Evolutionary conservation across 2,329 filamentous ascomycete species (phyloP).

Genomic region (Cytospora mali): DNA sequence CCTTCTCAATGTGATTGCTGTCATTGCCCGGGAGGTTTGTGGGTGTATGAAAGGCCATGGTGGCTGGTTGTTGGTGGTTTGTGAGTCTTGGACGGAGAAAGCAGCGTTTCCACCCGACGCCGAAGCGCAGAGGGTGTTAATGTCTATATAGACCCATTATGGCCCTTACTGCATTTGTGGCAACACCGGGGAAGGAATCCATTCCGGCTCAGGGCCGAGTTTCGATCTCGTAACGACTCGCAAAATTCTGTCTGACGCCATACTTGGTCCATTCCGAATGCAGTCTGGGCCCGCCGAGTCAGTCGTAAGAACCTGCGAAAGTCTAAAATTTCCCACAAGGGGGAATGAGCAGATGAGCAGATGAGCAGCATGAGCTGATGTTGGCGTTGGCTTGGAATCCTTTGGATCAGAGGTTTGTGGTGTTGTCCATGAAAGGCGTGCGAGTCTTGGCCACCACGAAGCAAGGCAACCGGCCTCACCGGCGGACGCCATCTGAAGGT

Average conservation of each 20-base stretch:
- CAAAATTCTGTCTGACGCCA: slow-evolving; percentile 28
- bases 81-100: neutral
- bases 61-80: neutral
- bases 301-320: neutral
- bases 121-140: neutral
- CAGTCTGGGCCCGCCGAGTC: slow-evolving; percentile 17
- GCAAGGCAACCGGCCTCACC: too few species aligned
- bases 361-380: too few species aligned
- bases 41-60: slow-evolving; percentile 15
- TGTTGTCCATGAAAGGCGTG: neutral
- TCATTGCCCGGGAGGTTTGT: neutral
- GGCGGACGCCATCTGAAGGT: too few species aligned
- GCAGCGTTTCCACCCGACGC: neutral
- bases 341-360: neutral
- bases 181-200: slow-evolving; percentile 6
- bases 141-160: neutral
- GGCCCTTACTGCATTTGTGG: neutral
- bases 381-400: neutral
- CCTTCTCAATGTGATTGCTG: slow-evolving; percentile 25
- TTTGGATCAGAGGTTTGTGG: neutral
- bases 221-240: slow-evolving; percentile 24
- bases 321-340: neutral
- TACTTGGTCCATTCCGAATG: slow-evolving; percentile 21
- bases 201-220: neutral
- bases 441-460: neutral